Evolutionary conservation across 1,284 basidiomycete genomes (phyloP).

Genomic region (Leccinum solheimii): DNA sequence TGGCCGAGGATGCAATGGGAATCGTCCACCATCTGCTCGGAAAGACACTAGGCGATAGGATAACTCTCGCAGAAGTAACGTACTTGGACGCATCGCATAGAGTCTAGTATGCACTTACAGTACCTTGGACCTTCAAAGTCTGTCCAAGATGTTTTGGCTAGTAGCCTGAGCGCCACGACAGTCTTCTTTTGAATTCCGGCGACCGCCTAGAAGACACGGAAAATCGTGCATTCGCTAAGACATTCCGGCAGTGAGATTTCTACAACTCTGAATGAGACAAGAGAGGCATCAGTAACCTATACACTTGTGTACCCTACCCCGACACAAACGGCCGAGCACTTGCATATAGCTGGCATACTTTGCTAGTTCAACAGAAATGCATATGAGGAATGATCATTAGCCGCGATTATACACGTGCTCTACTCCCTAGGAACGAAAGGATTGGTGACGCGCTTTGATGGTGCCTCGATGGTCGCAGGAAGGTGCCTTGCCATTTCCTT

Average conservation of each 20-base stretch:
- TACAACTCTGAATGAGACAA: neutral
- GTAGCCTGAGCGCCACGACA: neutral
- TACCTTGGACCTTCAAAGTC: too few species aligned
- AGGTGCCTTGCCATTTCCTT: constrained; percentile 68
- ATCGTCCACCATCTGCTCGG: neutral
- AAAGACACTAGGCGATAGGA: neutral
- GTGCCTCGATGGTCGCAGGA: constrained; percentile 66
- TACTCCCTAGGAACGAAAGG: constrained; percentile 78
- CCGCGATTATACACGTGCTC: constrained; percentile 17
- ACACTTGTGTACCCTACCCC: neutral
- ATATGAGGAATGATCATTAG: constrained; percentile 7
- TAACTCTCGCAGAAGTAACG: neutral
- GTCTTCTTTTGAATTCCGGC: too few species aligned
- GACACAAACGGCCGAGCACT: neutral
- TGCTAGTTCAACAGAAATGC: constrained; percentile 1
- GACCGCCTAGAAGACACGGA: neutral
- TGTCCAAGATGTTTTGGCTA: neutral
- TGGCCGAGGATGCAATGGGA: neutral
- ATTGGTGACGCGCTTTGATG: constrained; percentile 65
- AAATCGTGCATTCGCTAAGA: neutral
- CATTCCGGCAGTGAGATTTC: neutral
- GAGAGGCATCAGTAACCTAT: neutral
- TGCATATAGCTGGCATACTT: neutral
- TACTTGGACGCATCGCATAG: neutral
- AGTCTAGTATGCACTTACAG: neutral